Evolutionary conservation across 208 protist genomes (phyloP).

Genomic region (Trypanosoma brucei): DNA sequence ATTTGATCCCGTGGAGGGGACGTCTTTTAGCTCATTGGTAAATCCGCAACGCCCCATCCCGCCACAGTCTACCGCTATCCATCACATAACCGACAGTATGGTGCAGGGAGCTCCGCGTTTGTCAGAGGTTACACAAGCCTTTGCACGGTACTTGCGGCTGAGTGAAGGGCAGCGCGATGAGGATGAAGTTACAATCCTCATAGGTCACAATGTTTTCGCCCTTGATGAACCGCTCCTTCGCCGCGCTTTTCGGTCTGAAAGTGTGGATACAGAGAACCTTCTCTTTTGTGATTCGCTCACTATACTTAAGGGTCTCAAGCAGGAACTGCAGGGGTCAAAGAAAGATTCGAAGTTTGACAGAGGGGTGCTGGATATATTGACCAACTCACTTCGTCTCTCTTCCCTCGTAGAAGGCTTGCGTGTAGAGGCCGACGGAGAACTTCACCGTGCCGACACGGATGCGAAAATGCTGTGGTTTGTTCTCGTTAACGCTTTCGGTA

Average conservation of each 20-base stretch:
- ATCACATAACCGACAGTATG: constrained; percentile 80
- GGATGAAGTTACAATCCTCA: constrained; percentile 62
- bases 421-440: constrained; percentile 49
- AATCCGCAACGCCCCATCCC: constrained; percentile 66
- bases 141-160: constrained; percentile 67
- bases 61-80: constrained; percentile 60
- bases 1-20: constrained; percentile 79
- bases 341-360: constrained; percentile 24
- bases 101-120: constrained; percentile 56
- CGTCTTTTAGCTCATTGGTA: constrained; percentile 69
- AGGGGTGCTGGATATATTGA: constrained; percentile 47
- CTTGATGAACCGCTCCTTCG: constrained; percentile 85
- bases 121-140: constrained; percentile 40
- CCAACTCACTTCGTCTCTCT: constrained; percentile 56
- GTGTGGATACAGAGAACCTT: constrained; percentile 40
- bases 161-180: constrained; percentile 29
- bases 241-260: constrained; percentile 43
- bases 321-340: constrained; percentile 28
- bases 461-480: constrained; percentile 83
- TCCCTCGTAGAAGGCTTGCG: constrained; percentile 60
- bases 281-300: constrained; percentile 81
- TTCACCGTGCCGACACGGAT: constrained; percentile 85
- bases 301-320: constrained; percentile 48
- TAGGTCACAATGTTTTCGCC: constrained; percentile 83
- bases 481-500: constrained; percentile 49